Base-by-base conservation (phyloP, 169 alveolate species). In the Plasmodium fragile region DNA sequence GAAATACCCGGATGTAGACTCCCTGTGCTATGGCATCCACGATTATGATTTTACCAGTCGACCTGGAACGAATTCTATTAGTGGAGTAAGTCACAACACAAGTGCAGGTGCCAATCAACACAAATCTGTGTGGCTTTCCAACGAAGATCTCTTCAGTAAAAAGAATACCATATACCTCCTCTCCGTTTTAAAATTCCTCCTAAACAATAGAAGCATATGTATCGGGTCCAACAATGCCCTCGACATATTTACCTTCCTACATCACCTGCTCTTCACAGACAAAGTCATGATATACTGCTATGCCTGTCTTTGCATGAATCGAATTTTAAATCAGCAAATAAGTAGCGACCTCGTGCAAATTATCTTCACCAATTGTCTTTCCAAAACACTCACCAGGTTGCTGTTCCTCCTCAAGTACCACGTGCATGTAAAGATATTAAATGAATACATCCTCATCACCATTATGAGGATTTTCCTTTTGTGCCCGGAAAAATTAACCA, bases 391-490 rank as follows among this genome's bases (percentile, higher is more conserved):
- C 2, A 78, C 59, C 3, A 34, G 93, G 39, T 25, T 87, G 70
- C 77, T 87, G 70, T 87, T 87, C 39, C 71, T 87, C 0, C 43
- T 87, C 7, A 87, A 87, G 59, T 87, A 53, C 25, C 55, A 75
- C 45, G 59, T 77, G 1, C 45, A 75, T 53, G 80, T 75, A 13
- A 87, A 71, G 34, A 8, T 77, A 18, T 32, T 77, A 39, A 87
- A 87, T 87, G 93, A 87, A 45, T 87, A 87, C 55, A 77, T 87
- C 39, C 45, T 87, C 22, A 87, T 87, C 1, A 87, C 93, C 0
- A 87, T 87, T 11, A 52, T 87, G 70, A 36, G 93, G 32, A 87
- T 87, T 13, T 55, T 87, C 43, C n/a, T 87, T 18, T 10, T 36
- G 0, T 87, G 25, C 59, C 22, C 85, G 25, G 70, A 75, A 6